A percentile compares a stretch with the other conserved stretches of the same genome.
phyloP scores from a whole-genome alignment of 768 basidiomycete species.

The Phylloporus sp. region DNA sequence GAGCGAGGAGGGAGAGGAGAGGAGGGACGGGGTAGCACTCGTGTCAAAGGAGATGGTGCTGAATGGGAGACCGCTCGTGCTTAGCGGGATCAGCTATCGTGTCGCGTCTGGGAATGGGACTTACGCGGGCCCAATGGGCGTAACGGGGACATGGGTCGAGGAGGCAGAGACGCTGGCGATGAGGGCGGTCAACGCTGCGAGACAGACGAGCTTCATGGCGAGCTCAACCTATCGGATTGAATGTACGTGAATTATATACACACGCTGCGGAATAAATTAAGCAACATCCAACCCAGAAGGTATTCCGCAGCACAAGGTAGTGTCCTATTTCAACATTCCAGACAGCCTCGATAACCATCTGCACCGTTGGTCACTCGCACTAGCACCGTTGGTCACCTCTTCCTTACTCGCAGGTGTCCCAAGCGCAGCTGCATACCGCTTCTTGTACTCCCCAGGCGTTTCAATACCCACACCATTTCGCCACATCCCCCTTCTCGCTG shows the following conservation, averaged over 20 bases:
- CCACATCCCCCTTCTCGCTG: constrained; percentile 75
- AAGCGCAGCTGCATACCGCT: constrained; percentile 42
- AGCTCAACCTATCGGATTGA: neutral
- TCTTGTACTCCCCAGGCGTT: constrained; percentile 79
- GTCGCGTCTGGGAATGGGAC: too few species aligned
- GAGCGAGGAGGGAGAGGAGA: constrained; percentile 24
- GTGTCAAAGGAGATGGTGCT: constrained; percentile 22
- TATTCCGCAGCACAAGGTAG: neutral
- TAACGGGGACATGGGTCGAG: neutral
- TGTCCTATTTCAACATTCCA: constrained; percentile 5
- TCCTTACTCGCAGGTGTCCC: constrained; percentile 2
- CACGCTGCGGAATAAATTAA: constrained; percentile 13
- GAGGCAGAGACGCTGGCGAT: neutral
- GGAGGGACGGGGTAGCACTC: constrained; percentile 14
- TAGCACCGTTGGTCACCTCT: neutral
- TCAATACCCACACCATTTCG: constrained; percentile 49
- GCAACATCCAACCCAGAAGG: neutral
- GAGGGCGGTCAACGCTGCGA: neutral
- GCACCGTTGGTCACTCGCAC: neutral
- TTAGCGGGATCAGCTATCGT: constrained; percentile 1
- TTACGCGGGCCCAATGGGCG: neutral
- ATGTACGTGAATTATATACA: neutral
- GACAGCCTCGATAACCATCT: constrained; percentile 6
- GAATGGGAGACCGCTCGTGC: constrained; percentile 22
- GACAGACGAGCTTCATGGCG: neutral